These are phyloP conservation scores for Ogataea parapolymorpha DNA, from an alignment of 805 yeast species.

Conservation along the genomic window DNA sequence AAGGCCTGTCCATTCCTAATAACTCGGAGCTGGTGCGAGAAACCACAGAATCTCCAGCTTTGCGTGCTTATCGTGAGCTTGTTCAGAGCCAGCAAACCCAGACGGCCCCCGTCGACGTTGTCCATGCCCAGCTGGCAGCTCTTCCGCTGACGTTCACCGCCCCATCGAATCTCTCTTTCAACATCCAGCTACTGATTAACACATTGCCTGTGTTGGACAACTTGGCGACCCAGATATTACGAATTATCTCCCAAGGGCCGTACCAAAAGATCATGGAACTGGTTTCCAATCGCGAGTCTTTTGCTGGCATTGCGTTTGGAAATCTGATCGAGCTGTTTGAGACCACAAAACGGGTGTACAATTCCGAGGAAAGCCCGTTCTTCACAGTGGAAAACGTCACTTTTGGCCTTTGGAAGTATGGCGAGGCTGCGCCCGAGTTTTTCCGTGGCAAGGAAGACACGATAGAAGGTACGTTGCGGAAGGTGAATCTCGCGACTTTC, in stretches of 20 bases:
- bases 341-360: conserved; percentile 67
- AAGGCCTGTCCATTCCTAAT: conserved; percentile 34
- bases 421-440: conserved; percentile 54
- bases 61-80: conserved; percentile 28
- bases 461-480: conserved; percentile 64
- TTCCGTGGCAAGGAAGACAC: conserved; percentile 60
- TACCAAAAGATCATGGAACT: conserved; percentile 71
- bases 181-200: conserved; percentile 62
- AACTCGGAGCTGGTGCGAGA: conserved; percentile 33
- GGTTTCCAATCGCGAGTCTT: conserved; percentile 63
- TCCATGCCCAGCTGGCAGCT: conserved; percentile 54
- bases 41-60: conserved; percentile 20
- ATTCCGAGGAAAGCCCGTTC: conserved; percentile 66
- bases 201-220: conserved; percentile 78
- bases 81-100: conserved; percentile 19
- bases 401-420: conserved; percentile 67
- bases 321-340: conserved; percentile 74
- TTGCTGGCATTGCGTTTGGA: conserved; percentile 60
- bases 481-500: conserved; percentile 85
- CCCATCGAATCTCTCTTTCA: conserved; percentile 52
- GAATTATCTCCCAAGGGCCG: conserved; percentile 69
- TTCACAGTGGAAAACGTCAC: conserved; percentile 66
- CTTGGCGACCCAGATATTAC: conserved; percentile 72
- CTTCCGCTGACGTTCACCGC: conserved; percentile 58
- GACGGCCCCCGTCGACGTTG: conserved; percentile 22